Percentiles rank a stretch among this genome's conserved stretches.
phyloP scores from a whole-genome alignment of 306 rosid genomes.

The Sechiopsis laciniata region DNA sequence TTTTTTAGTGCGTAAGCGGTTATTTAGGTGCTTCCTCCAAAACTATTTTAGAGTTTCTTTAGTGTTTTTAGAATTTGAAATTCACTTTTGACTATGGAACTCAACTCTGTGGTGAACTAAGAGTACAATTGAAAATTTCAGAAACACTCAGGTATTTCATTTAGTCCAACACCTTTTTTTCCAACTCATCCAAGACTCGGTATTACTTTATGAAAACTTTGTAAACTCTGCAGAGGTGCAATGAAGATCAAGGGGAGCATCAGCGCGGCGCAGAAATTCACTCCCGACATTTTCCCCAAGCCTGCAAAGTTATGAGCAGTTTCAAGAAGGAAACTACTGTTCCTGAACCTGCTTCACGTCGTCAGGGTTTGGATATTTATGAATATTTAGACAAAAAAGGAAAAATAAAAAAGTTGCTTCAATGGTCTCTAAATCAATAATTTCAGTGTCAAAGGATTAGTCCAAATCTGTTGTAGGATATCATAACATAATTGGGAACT shows the following conservation, averaged over 20 bases:
- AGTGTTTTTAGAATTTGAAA: neutral
- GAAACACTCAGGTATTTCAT: neutral
- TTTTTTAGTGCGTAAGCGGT: too few species aligned
- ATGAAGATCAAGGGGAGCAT: constrained; percentile 86
- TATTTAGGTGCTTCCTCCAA: neutral
- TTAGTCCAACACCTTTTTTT: neutral
- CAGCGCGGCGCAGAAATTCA: constrained; percentile 81
- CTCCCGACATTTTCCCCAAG: constrained; percentile 89
- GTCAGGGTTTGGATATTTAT: neutral
- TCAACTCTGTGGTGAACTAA: neutral
- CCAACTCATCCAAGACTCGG: neutral
- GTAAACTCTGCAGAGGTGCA: constrained; percentile 54
- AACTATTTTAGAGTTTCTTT: neutral
- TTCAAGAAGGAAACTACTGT: constrained; percentile 13
- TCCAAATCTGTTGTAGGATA: neutral
- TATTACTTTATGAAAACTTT: constrained; percentile 15
- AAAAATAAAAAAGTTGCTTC: neutral
- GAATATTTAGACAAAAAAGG: neutral
- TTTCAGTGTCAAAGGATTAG: neutral
- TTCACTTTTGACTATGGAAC: neutral
- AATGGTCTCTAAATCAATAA: constrained; percentile 14
- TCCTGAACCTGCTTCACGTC: constrained; percentile 14
- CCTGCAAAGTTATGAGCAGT: constrained; percentile 77
- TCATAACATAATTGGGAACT: neutral
- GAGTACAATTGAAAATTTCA: neutral